A percentile compares a stretch with the other conserved stretches of the same genome.
phyloP scores from a whole-genome alignment of 2,329 filamentous ascomycete genomes.

The Venturia pyrina region DNA sequence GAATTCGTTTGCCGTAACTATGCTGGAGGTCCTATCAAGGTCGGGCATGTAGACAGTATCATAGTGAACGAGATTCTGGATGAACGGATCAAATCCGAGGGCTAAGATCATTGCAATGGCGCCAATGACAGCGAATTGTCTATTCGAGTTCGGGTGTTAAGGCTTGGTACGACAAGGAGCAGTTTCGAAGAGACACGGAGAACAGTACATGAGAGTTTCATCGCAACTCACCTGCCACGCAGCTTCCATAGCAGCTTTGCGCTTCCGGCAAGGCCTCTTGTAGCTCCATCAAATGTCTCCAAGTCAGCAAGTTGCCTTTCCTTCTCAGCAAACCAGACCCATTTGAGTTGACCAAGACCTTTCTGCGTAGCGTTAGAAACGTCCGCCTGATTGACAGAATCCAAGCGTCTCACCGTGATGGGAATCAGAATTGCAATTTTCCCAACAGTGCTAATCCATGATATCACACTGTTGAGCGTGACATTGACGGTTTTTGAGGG shows the following conservation, averaged over 20 bases:
- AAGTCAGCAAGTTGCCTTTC: conserved; percentile 9
- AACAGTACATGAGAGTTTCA: background rate
- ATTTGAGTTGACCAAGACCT: conserved; percentile 13
- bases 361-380: background rate
- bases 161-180: too few relatives aligned
- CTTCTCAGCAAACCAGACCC: conserved; percentile 14
- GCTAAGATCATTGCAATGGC: conserved; percentile 11
- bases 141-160: background rate
- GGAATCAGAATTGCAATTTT: conserved; percentile 14
- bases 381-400: background rate
- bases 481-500: background rate
- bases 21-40: background rate
- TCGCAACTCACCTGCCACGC: background rate
- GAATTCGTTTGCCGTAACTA: background rate
- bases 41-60: background rate
- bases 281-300: conserved; percentile 11
- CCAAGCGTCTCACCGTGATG: conserved; percentile 1
- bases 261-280: conserved; percentile 10
- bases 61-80: conserved; percentile 12
- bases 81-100: conserved; percentile 13
- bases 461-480: conserved; percentile 13
- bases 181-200: background rate
- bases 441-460: conserved; percentile 10
- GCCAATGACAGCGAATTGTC: background rate
- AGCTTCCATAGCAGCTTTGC: conserved; percentile 4